Conservation (phyloP, 179 eudicot genomes). For the Spergularia azorica region DNA sequence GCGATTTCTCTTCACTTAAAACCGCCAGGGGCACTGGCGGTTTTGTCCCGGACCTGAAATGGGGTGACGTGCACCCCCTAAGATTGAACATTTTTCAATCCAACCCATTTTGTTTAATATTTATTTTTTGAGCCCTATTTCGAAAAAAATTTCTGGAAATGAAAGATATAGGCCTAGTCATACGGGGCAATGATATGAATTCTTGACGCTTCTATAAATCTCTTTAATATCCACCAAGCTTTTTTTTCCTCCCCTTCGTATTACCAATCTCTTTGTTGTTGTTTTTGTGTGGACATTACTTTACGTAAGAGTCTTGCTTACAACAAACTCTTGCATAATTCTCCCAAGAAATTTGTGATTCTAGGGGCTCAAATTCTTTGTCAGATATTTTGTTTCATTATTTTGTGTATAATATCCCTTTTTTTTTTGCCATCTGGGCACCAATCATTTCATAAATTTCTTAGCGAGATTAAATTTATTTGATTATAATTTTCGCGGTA, state of each 20-base stretch:
- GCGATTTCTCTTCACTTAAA: too few relatives aligned
- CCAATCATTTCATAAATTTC: slow-evolving; percentile 30
- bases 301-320: slow-evolving; percentile 34
- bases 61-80: too few relatives aligned
- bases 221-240: slow-evolving; percentile 26
- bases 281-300: slow-evolving; percentile 32
- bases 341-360: slow-evolving; percentile 27
- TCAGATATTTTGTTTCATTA: not conserved
- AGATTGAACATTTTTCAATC: too few relatives aligned
- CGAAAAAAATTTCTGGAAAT: too few relatives aligned
- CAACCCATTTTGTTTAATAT: too few relatives aligned
- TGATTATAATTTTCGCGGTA: not conserved
- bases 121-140: too few relatives aligned
- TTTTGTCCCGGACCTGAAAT: too few relatives aligned
- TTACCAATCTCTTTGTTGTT: slow-evolving; percentile 14
- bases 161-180: slow-evolving; percentile 17
- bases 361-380: slow-evolving; percentile 5
- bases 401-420: slow-evolving; percentile 16
- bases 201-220: slow-evolving; percentile 31
- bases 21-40: too few relatives aligned
- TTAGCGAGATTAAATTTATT: slow-evolving; percentile 7
- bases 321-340: slow-evolving; percentile 23
- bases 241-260: slow-evolving; percentile 8
- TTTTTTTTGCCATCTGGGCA: slow-evolving; percentile 32
- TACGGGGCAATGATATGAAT: slow-evolving; percentile 24